Evolutionary conservation across 305 asterid species (phyloP).

Genomic region (Fraxinus sp.): DNA sequence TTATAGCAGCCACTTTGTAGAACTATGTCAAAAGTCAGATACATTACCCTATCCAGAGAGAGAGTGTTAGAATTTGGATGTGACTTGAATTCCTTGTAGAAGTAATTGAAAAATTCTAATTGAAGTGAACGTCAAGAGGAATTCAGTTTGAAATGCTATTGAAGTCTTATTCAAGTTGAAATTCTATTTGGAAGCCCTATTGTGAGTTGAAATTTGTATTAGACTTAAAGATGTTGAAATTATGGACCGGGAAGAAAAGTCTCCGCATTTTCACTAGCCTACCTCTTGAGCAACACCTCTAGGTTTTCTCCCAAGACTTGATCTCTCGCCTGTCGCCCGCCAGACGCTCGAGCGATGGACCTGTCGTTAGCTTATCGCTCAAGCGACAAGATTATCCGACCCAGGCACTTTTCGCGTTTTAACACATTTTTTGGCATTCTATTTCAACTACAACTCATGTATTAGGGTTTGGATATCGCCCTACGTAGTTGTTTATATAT

Average conservation of each 20-base stretch:
- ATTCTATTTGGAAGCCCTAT: background rate
- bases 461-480: too few species aligned
- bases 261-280: background rate
- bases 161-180: background rate
- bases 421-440: too few species aligned
- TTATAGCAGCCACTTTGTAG: background rate
- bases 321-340: background rate
- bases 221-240: background rate
- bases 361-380: too few species aligned
- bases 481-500: too few species aligned
- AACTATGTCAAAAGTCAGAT: background rate
- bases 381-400: too few species aligned
- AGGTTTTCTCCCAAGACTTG: background rate
- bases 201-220: background rate
- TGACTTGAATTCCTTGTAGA: too few species aligned
- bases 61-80: background rate
- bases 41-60: background rate
- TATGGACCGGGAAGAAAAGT: background rate
- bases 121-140: background rate
- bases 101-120: too few species aligned
- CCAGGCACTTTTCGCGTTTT: too few species aligned
- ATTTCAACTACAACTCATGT: too few species aligned
- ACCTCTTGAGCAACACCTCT: background rate
- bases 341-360: too few species aligned
- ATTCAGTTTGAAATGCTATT: background rate